phyloP scores from a whole-genome alignment of 2,329 filamentous ascomycete species.

The Colletotrichum gloeosporioides region DNA sequence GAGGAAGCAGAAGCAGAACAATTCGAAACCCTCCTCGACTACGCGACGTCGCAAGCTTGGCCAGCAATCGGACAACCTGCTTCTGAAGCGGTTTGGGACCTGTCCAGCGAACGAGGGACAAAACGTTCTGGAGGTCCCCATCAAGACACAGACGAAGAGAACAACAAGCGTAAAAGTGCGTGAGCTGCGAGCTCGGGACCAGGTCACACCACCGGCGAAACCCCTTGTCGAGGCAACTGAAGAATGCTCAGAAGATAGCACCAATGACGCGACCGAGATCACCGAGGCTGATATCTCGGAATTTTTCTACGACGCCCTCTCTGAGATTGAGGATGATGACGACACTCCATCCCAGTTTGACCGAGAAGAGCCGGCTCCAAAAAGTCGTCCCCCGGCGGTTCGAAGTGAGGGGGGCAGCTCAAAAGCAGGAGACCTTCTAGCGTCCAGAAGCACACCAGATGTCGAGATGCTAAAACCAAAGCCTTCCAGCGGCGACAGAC shows the following conservation, averaged over 20 bases:
- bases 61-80: not conserved
- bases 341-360: not conserved
- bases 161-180: not conserved
- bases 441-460: not conserved
- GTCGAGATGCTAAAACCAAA: not conserved
- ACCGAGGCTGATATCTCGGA: conserved; percentile 17
- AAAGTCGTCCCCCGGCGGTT: not conserved
- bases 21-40: not conserved
- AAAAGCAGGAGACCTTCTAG: not conserved
- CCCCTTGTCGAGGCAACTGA: not conserved
- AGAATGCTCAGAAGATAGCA: not conserved
- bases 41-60: conserved; percentile 17
- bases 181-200: not conserved
- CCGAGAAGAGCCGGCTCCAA: not conserved
- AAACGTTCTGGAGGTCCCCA: not conserved
- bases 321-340: not conserved
- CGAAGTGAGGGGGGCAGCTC: not conserved
- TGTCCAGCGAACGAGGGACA: not conserved
- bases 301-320: conserved; percentile 2
- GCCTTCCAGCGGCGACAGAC: not conserved
- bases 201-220: not conserved
- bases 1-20: not conserved
- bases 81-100: not conserved
- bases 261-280: conserved; percentile 8
- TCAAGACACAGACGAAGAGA: not conserved